These are phyloP conservation scores for Cyberlindnera mycetangii DNA, from an alignment of 805 yeast species.

Conservation along the genomic window DNA sequence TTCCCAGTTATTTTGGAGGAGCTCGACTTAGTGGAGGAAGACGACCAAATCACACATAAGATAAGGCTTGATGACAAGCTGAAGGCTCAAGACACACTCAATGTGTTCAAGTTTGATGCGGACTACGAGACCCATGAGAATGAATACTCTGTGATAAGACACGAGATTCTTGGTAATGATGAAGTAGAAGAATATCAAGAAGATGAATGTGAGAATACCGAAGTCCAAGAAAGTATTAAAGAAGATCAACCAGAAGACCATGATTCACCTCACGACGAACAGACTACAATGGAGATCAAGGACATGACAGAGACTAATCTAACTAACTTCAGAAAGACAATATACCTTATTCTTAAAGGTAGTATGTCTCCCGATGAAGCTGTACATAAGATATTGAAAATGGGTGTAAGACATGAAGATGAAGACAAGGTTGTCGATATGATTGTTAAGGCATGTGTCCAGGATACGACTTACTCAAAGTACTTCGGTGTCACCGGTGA, in stretches of 20 bases:
- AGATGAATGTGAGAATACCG: background rate
- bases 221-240: background rate
- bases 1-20: constrained; percentile 40
- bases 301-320: constrained; percentile 71
- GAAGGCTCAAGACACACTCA: constrained; percentile 43
- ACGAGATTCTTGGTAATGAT: constrained; percentile 28
- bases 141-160: constrained; percentile 39
- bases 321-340: constrained; percentile 65
- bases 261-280: constrained; percentile 36
- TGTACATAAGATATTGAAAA: constrained; percentile 72
- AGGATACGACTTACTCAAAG: constrained; percentile 83
- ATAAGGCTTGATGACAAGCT: constrained; percentile 52
- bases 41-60: constrained; percentile 55
- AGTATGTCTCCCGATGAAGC: constrained; percentile 92
- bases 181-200: constrained; percentile 46
- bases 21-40: constrained; percentile 62
- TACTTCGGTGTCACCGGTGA: constrained; percentile 78
- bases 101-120: constrained; percentile 49
- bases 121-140: constrained; percentile 49
- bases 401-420: constrained; percentile 40
- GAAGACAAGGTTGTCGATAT: constrained; percentile 63
- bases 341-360: constrained; percentile 83
- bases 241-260: constrained; percentile 2
- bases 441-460: constrained; percentile 76
- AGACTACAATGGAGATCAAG: constrained; percentile 36